phyloP scores from a whole-genome alignment of 148 eudicot genomes.

The Rhododendron molle region DNA sequence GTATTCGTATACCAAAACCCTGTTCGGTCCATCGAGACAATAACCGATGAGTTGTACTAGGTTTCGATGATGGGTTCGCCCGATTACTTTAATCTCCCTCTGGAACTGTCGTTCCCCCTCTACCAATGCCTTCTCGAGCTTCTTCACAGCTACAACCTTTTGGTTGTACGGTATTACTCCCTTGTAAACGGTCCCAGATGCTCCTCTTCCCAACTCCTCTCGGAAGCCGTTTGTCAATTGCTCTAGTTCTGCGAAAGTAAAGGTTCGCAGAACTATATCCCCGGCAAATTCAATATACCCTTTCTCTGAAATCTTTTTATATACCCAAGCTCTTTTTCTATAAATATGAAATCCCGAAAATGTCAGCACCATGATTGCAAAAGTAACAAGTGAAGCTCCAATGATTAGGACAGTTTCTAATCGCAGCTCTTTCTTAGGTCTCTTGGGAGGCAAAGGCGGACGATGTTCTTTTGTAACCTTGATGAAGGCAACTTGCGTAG shows the following conservation, averaged over 20 bases:
- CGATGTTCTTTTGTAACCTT: not conserved
- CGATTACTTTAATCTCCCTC: not conserved
- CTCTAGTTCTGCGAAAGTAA: conserved; percentile 2
- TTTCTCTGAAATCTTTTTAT: not conserved
- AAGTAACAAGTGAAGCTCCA: not conserved
- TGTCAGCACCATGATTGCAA: not conserved
- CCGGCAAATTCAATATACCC: not conserved
- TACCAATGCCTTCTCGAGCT: not conserved
- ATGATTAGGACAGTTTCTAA: not conserved
- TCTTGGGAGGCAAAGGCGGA: not conserved
- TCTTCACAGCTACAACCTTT: conserved; percentile 7
- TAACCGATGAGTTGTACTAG: conserved; percentile 1
- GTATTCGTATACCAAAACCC: not conserved
- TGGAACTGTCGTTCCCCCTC: conserved; percentile 5
- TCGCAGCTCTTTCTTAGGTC: conserved; percentile 2
- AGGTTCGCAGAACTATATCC: not conserved
- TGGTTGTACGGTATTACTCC: not conserved
- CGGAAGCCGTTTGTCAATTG: conserved; percentile 3
- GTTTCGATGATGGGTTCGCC: conserved; percentile 9
- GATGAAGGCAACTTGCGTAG: not conserved
- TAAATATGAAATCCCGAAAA: not conserved
- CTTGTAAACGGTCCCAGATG: not conserved
- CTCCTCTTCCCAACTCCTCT: conserved; percentile 6
- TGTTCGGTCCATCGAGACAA: not conserved
- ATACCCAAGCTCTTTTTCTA: not conserved